phyloP scores from a whole-genome alignment of 2,329 filamentous ascomycete species.

The Cladosporium sp. region DNA sequence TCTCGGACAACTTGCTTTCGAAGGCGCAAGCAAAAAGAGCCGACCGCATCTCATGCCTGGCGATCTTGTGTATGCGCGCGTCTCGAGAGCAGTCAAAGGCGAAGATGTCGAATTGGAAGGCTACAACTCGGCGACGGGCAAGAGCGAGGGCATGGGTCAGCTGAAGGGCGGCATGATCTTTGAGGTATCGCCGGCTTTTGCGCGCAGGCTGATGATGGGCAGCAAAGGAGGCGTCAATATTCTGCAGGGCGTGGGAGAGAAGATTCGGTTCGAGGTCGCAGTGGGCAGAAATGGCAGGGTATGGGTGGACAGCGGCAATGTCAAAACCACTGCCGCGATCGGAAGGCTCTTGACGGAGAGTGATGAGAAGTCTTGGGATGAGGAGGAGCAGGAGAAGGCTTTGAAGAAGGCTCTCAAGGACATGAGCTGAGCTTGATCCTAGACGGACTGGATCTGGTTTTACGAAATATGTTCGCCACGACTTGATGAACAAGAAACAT shows the following conservation, averaged over 20 bases:
- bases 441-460: background rate
- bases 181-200: slow-evolving; percentile 71
- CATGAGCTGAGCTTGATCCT: slow-evolving; percentile 29
- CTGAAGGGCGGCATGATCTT: slow-evolving; percentile 84
- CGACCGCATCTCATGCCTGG: slow-evolving; percentile 70
- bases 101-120: slow-evolving; percentile 90
- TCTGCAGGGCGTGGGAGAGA: slow-evolving; percentile 75
- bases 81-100: slow-evolving; percentile 70
- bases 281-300: slow-evolving; percentile 88
- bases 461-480: background rate
- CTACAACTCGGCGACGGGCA: slow-evolving; percentile 78
- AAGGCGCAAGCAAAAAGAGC: slow-evolving; percentile 87
- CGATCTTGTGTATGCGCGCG: slow-evolving; percentile 82
- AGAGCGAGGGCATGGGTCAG: slow-evolving; percentile 80
- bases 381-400: slow-evolving; percentile 65
- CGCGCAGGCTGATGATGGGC: slow-evolving; percentile 65
- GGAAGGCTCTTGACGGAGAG: slow-evolving; percentile 72
- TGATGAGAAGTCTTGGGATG: slow-evolving; percentile 61
- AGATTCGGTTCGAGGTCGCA: slow-evolving; percentile 85
- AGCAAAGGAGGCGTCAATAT: slow-evolving; percentile 65
- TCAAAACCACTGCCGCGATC: slow-evolving; percentile 69
- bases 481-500: background rate
- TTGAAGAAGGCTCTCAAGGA: slow-evolving; percentile 63
- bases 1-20: slow-evolving; percentile 86
- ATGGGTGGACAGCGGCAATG: slow-evolving; percentile 78